A percentile compares a stretch with the other conserved stretches of the same genome.
Conservation (phyloP, 208 protist genomes). For the Naegleria lovaniensis region DNA sequence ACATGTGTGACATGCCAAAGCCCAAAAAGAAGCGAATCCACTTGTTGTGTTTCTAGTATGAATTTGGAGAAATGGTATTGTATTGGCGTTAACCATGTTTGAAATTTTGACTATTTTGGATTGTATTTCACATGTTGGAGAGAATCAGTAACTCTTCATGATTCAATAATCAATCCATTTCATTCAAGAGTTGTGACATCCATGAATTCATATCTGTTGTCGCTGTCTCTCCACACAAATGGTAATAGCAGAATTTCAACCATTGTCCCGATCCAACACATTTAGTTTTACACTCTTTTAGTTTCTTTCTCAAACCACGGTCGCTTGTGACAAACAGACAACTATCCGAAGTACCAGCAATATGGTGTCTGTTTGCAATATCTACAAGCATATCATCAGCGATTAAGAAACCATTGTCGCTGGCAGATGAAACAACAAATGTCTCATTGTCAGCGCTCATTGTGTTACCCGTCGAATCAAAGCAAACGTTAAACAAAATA, state of each 20-base stretch:
- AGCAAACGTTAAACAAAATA: not conserved
- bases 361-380: not conserved
- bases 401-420: not conserved
- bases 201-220: not conserved
- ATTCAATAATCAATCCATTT: not conserved
- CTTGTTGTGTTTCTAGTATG: no score
- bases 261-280: not conserved
- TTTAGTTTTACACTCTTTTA: not conserved
- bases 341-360: not conserved
- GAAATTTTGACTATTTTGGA: no score
- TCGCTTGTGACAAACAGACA: slow-evolving; percentile 11
- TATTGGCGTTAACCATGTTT: no score
- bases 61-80: no score
- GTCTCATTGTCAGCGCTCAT: not conserved
- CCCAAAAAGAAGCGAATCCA: no score
- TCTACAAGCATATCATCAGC: not conserved
- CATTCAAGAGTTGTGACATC: not conserved
- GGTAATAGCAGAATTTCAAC: not conserved
- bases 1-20: no score
- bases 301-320: not conserved
- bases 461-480: not conserved
- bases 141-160: no score
- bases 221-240: not conserved
- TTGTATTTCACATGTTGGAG: no score
- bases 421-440: not conserved